These are phyloP conservation scores for Triadica sebifera DNA, from an alignment of 345 rosid genomes.

Conservation along the genomic window DNA sequence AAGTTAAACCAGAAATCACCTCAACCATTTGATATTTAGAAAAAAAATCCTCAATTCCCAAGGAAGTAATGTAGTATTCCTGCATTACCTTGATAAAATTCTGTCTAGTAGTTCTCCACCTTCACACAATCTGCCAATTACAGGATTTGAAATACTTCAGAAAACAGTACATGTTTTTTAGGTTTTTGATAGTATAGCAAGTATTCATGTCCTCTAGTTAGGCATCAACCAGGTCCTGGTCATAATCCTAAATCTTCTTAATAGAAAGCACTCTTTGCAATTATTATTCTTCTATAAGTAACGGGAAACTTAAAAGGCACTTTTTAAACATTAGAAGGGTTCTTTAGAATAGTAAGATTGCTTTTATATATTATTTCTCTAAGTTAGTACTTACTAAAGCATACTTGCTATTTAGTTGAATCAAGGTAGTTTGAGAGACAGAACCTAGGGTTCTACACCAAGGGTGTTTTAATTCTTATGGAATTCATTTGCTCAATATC, in stretches of 20 bases:
- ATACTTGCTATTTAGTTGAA: background rate
- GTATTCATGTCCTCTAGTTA: background rate
- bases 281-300: background rate
- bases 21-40: background rate
- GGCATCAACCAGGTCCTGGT: background rate
- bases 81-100: constrained; percentile 68
- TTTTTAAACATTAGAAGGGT: background rate
- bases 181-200: background rate
- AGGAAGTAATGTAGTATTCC: background rate
- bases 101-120: constrained; percentile 93
- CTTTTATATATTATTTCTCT: background rate
- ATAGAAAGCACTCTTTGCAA: background rate
- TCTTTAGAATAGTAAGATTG: background rate
- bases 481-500: background rate
- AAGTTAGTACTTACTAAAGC: background rate
- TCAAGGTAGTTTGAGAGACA: background rate
- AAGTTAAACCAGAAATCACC: background rate
- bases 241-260: background rate
- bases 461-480: background rate
- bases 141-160: constrained; percentile 4
- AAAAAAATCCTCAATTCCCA: background rate
- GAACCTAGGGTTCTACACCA: background rate
- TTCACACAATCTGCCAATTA: constrained; percentile 72
- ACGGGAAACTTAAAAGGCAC: background rate
- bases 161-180: background rate